Base-by-base conservation (phyloP, 768 basidiomycete species). In the Rhodosporidiobolus sp. region DNA sequence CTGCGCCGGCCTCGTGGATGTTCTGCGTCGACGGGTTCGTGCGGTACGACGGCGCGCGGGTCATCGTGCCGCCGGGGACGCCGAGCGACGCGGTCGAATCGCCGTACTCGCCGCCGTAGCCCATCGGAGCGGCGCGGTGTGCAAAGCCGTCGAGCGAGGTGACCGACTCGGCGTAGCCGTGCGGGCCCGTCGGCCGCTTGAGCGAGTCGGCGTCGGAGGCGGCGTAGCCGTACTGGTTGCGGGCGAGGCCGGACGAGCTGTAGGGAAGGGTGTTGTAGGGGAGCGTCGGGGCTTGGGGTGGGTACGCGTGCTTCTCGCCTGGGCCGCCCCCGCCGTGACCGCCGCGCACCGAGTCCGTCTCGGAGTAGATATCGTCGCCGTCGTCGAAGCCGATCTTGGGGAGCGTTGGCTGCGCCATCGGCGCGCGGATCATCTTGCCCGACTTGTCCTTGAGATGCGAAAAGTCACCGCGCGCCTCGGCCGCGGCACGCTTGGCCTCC, bases 401-500 rank as follows among this genome's bases (percentile, higher is more conserved):
- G 46, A 98, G 86, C 16, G 96, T 99, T 2, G 96, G 96, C 81
- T 96, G 93, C 28, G 93, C 92, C 11, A 92, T 85, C 17, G 88
- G 89, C 76, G 88, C 86, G n/a, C 84, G 87, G 66, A 91, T 85
- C 35, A 90, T 82, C 79, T 91, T 88, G 67, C 92, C 94, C 80
- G 91, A 93, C 85, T 91, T 91, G 66, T 69, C 92, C 85, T 90
- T 94, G 75, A 95, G 85, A 80, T 94, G 92, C 56, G 90, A 90
- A 82, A 83, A 93, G 80, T 94, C 94, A 68, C 93, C 92, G 78
- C 86, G 87, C 7, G 94, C 96, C 81, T 98, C 90, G 79, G 92
- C 94, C 84, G 88, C 88, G 26, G 92, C 95, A 34, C 90, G 84
- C 54, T 87, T 90, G 17, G 88, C 88, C 60, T 90, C 89, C 76